These are phyloP conservation scores for Xylaria sp. DNA, from an alignment of 2,329 filamentous ascomycete genomes.

Conservation along the genomic window DNA sequence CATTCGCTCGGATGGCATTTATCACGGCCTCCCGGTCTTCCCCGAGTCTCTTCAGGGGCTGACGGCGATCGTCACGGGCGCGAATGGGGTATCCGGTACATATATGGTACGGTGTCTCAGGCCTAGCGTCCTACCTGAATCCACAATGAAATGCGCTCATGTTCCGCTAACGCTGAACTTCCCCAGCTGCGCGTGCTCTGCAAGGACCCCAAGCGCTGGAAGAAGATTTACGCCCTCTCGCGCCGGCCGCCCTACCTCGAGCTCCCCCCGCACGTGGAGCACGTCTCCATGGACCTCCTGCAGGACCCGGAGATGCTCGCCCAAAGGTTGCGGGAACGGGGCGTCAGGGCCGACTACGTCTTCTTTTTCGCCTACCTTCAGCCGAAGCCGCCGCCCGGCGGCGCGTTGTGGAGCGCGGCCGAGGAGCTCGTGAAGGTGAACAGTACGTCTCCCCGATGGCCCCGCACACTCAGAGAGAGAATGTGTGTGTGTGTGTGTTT, in stretches of 20 bases:
- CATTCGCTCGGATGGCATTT: conserved; percentile 43
- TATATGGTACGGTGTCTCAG: conserved; percentile 39
- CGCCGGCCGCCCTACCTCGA: conserved; percentile 39
- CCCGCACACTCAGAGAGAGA: not conserved
- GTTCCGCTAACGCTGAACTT: not conserved
- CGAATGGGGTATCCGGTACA: conserved; percentile 57
- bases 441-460: conserved; percentile 1
- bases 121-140: not conserved
- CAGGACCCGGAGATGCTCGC: conserved; percentile 35
- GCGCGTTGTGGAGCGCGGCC: conserved; percentile 51
- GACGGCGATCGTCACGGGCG: conserved; percentile 55
- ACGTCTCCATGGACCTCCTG: not conserved
- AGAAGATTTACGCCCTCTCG: conserved; percentile 53
- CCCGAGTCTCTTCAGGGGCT: conserved; percentile 45
- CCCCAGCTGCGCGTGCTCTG: conserved; percentile 46
- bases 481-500: not conserved
- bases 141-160: not conserved
- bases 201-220: conserved; percentile 51
- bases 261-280: conserved; percentile 21
- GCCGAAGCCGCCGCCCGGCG: conserved; percentile 47
- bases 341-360: conserved; percentile 47
- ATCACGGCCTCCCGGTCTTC: conserved; percentile 52
- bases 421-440: conserved; percentile 54
- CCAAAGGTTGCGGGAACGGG: conserved; percentile 33
- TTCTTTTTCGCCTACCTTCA: conserved; percentile 62